Percentiles rank a stretch among this genome's conserved stretches.
Evolutionary conservation across 208 protist genomes (phyloP).

Genomic region (Wallacemonas rigidus): DNA sequence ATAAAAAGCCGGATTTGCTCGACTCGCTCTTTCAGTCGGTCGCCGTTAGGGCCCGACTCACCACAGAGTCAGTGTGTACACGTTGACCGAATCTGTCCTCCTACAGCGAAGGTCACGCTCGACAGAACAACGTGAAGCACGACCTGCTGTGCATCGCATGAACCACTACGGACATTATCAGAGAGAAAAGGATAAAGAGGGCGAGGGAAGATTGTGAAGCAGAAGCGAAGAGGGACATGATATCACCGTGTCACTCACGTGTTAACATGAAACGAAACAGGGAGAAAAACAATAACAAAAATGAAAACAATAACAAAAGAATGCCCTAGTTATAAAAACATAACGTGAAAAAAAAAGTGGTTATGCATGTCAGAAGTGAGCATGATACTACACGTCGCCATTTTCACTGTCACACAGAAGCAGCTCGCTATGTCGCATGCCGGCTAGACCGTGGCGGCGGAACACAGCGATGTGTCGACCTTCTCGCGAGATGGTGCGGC

Average conservation of each 20-base stretch:
- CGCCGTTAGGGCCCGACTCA: background rate
- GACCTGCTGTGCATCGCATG: background rate
- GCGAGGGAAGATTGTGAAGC: background rate
- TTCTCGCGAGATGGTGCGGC: background rate
- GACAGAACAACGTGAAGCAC: background rate
- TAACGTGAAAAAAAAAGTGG: background rate
- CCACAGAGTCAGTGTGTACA: background rate
- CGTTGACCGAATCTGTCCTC: slow-evolving; percentile 4
- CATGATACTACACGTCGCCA: background rate
- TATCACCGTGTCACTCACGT: too few relatives aligned
- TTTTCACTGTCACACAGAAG: background rate
- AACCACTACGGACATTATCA: background rate
- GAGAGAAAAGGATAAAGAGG: background rate
- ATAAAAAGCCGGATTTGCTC: background rate
- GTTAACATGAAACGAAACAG: background rate
- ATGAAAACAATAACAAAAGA: background rate
- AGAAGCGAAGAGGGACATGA: background rate
- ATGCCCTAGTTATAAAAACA: background rate
- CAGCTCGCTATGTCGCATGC: slow-evolving; percentile 3
- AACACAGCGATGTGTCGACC: background rate
- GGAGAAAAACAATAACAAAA: background rate
- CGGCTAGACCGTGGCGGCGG: background rate
- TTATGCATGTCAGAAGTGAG: background rate
- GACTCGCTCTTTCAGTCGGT: background rate
- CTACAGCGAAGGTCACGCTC: background rate